phyloP scores from a whole-genome alignment of 495 filamentous ascomycete genomes.

The Ramalina intermedia region DNA sequence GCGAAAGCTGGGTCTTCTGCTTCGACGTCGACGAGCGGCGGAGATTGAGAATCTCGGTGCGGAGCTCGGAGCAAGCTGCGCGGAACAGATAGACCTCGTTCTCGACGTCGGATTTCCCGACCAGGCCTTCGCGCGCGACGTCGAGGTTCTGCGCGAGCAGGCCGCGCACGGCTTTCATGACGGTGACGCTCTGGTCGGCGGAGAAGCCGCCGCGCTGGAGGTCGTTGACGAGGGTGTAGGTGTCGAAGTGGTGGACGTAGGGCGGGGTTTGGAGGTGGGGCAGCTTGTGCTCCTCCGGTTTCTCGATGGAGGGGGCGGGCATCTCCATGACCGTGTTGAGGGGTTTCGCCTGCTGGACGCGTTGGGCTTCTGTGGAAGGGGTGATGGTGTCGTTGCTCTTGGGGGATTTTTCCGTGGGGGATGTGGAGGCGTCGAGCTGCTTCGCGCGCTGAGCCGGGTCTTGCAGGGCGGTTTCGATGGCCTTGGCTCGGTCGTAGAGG shows the following conservation, averaged over 20 bases:
- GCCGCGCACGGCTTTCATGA: conserved; percentile 10
- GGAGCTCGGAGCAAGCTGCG: conserved; percentile 84
- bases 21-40: conserved; percentile 47
- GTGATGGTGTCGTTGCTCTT: conserved; percentile 1
- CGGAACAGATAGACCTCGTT: conserved; percentile 90
- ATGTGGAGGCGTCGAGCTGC: conserved; percentile 18
- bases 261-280: conserved; percentile 57
- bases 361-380: conserved; percentile 4
- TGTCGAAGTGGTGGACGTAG: conserved; percentile 95
- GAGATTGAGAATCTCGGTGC: conserved; percentile 35
- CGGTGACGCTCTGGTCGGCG: conserved; percentile 25
- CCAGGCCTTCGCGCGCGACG: conserved; percentile 57
- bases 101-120: conserved; percentile 66
- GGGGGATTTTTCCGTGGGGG: conserved; percentile 20
- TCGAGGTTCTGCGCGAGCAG: conserved; percentile 67
- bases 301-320: conserved; percentile 22
- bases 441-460: conserved; percentile 9
- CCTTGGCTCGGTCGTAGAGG: conserved; percentile 2
- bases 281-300: conserved; percentile 31
- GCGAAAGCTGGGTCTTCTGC: conserved; percentile 62
- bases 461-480: conserved; percentile 1
- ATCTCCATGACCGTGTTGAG: conserved; percentile 54
- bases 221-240: conserved; percentile 68
- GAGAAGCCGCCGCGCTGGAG: conserved; percentile 57
- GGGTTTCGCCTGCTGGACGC: conserved; percentile 26